phyloP scores from a whole-genome alignment of 1,139 yeast species.

The Taphrina pruni region DNA sequence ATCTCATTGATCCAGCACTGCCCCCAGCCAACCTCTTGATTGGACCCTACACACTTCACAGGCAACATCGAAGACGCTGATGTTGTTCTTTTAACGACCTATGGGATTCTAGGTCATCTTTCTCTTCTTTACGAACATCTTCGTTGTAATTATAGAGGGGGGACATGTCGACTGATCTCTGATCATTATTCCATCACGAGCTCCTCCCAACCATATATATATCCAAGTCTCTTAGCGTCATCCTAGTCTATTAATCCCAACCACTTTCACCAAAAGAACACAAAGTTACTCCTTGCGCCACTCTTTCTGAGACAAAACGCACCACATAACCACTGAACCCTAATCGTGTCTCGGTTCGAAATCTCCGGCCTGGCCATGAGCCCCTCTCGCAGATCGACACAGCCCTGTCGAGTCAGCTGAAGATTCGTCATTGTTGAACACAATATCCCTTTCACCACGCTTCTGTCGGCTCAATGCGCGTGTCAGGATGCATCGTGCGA shows the following conservation, averaged over 20 bases:
- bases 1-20: not conserved
- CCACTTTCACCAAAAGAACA: not conserved
- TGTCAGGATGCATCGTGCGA: too few species aligned
- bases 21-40: not conserved
- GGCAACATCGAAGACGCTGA: too few species aligned
- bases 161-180: too few species aligned
- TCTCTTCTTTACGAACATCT: too few species aligned
- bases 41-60: not conserved
- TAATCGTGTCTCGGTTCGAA: constrained; percentile 14
- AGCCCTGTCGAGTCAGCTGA: not conserved
- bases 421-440: not conserved
- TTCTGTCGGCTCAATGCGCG: not conserved
- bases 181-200: too few species aligned
- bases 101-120: too few species aligned
- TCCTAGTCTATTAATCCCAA: not conserved
- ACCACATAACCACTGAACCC: not conserved
- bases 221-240: not conserved
- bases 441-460: not conserved
- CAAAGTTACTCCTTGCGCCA: constrained; percentile 1
- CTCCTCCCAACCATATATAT: too few species aligned
- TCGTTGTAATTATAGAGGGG: too few species aligned
- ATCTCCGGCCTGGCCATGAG: constrained; percentile 5
- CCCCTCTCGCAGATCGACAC: constrained; percentile 5
- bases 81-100: too few species aligned
- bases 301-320: constrained; percentile 2